Conservation (phyloP, 1,139 yeast genomes). For the Ogataea hybrid region DNA sequence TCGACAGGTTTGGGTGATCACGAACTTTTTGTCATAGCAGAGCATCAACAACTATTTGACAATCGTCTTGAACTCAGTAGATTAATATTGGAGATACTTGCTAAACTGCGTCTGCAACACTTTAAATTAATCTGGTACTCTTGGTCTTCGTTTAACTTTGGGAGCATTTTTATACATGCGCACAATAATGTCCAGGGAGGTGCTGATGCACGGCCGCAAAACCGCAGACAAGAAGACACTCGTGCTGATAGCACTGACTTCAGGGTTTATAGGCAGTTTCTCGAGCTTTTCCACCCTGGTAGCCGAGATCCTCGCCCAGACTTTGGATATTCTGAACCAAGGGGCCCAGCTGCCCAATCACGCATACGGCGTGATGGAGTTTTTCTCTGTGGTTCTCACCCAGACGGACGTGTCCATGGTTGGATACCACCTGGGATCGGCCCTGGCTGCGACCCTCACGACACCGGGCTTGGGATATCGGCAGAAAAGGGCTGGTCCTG, state of each 20-base stretch:
- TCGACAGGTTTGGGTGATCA: not conserved
- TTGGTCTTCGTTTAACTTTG: not conserved
- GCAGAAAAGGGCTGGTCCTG: constrained; percentile 11
- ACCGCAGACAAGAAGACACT: constrained; percentile 20
- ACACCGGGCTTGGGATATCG: not conserved
- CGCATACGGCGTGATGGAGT: constrained; percentile 80
- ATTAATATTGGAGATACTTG: not conserved
- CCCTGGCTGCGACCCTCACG: constrained; percentile 32
- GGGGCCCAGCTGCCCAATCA: constrained; percentile 47
- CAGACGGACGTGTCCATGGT: constrained; percentile 38
- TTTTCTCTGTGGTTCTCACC: constrained; percentile 38
- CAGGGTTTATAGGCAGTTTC: constrained; percentile 85
- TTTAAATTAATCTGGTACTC: not conserved
- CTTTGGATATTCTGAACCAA: constrained; percentile 43
- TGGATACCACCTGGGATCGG: constrained; percentile 45
- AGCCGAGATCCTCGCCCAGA: constrained; percentile 55
- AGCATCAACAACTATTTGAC: not conserved
- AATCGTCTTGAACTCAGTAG: not conserved
- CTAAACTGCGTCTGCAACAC: not conserved
- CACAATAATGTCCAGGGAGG: too few species aligned
- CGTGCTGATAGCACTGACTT: constrained; percentile 59
- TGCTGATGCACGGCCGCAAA: too few species aligned
- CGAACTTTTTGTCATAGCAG: not conserved
- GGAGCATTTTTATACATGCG: not conserved
- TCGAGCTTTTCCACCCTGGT: constrained; percentile 81